Base-by-base conservation (phyloP, 805 yeast species). In the Teunomyces barrocoloradensis region DNA sequence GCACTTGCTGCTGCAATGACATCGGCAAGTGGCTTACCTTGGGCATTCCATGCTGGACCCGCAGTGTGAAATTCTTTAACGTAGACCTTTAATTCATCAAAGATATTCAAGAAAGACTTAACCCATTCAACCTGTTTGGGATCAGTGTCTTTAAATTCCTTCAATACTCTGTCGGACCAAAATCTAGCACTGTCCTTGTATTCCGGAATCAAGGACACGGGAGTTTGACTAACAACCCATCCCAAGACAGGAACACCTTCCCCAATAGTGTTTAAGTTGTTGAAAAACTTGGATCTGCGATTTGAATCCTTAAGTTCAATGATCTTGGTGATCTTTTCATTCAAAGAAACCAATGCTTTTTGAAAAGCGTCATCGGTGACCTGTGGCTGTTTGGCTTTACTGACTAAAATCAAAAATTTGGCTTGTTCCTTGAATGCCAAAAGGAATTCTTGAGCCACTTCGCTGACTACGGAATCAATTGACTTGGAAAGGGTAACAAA, bases 191-290 rank as follows among this genome's bases (percentile, higher is more conserved):
- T 82, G 61, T 94, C 99, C 62, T 85, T 87, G 69, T 84, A 87
- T 54, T 91, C 97, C 3, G 86, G 80, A 47, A 94, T 78, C 53
- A 76, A 79, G 0, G 89, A 80, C 12, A 86, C 80, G 1, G 97
- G 96, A 4, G 89, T 82, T 3, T 77, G 80, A 5, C 80, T 79
- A 15, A 88, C 81, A 52, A 92, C 79, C 99, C 99, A 94, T 20
- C 96, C 96, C 45, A 91, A 74, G 5, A 87, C 89, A 9, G 96
- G 90, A 7, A 87, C 81, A 43, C 96, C 97, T 63, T 94, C 98
- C 21, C 90, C 80, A 36, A 94, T 77, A 1, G 97, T 80, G 57
- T 85, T 89, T 65, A 94, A 76, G 61, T 87, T 88, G 58, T 87
- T 81, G 63, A 75, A 78, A 54, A 70, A 76, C 53, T 79, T 77